These are phyloP conservation scores for Tuber microsphaerosporum DNA, from an alignment of 495 filamentous ascomycete species.

Conservation along the genomic window DNA sequence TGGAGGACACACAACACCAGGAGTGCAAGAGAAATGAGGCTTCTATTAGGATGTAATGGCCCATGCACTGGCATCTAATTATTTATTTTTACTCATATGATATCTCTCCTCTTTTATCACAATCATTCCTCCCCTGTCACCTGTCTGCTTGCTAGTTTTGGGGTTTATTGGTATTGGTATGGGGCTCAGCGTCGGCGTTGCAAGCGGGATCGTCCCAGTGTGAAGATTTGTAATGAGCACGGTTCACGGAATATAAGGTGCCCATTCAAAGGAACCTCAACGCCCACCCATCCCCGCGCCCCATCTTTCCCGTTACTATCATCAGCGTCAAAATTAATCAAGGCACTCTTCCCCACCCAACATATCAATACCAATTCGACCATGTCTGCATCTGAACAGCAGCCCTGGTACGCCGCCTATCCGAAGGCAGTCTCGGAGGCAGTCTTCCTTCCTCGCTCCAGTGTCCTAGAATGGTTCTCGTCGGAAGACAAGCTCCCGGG, in stretches of 20 bases:
- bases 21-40: too few species aligned
- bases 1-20: too few species aligned
- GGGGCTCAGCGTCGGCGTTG: too few species aligned
- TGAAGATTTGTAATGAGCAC: too few species aligned
- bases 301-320: neutral
- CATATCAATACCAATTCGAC: neutral
- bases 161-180: too few species aligned
- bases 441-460: constrained; percentile 43
- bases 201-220: too few species aligned
- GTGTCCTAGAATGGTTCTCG: constrained; percentile 45
- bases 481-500: constrained; percentile 37
- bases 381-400: constrained; percentile 28
- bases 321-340: neutral
- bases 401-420: constrained; percentile 43
- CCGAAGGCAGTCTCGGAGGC: constrained; percentile 43
- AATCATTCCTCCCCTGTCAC: too few species aligned
- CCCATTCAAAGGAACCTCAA: neutral
- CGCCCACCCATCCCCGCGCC: neutral
- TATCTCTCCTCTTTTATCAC: too few species aligned
- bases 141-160: too few species aligned
- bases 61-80: too few species aligned
- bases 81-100: too few species aligned
- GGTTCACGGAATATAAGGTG: neutral
- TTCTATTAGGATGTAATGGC: too few species aligned
- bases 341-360: neutral